phyloP scores from a whole-genome alignment of 1,284 basidiomycete genomes.

The Ustilago bromivora region DNA sequence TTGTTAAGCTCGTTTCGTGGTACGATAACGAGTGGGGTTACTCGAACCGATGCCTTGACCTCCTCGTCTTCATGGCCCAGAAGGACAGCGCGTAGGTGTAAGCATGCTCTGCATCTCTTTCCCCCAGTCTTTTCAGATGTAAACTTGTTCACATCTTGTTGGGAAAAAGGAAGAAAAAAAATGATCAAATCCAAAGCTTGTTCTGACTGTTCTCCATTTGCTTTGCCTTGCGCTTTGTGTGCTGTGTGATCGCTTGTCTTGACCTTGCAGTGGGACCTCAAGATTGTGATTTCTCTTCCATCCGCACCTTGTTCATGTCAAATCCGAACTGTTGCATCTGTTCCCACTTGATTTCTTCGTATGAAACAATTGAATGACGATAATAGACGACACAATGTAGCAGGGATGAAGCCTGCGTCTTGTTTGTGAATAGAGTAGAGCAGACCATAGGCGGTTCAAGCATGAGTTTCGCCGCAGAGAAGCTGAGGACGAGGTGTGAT shows the following conservation, averaged over 20 bases:
- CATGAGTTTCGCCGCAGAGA: not conserved
- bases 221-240: not conserved
- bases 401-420: not conserved
- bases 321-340: not conserved
- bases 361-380: not conserved
- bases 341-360: not conserved
- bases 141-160: not conserved
- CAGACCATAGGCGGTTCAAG: no score
- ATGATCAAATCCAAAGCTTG: not conserved
- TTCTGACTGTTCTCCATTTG: conserved; percentile 7
- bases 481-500: not conserved
- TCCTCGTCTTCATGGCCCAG: conserved; percentile 84
- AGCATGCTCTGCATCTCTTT: conserved; percentile 17
- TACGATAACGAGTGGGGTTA: conserved; percentile 90
- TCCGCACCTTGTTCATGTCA: not conserved
- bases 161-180: not conserved
- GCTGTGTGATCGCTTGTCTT: not conserved
- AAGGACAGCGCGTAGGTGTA: conserved; percentile 69
- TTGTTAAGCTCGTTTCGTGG: conserved; percentile 96
- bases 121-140: not conserved
- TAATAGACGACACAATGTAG: not conserved
- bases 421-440: not conserved
- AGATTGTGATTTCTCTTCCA: conserved; percentile 5
- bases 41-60: conserved; percentile 92
- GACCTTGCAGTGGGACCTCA: conserved; percentile 14